A percentile compares a stretch with the other conserved stretches of the same genome.
Evolutionary conservation across 75 land plant species (phyloP).

Genomic region (Picea glauca): DNA sequence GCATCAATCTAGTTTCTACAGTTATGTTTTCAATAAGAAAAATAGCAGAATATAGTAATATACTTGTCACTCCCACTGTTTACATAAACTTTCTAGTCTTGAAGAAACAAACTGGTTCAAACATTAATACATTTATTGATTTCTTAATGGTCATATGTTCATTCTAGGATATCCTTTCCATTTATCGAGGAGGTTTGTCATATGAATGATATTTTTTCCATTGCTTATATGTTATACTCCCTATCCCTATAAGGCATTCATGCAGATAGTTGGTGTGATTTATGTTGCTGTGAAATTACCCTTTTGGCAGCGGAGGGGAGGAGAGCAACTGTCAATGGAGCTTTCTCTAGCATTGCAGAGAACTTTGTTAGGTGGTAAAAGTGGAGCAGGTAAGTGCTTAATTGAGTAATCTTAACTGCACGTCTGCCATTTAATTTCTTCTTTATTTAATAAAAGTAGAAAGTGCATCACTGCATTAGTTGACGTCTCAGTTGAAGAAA

Average conservation of each 20-base stretch:
- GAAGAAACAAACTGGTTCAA: no score
- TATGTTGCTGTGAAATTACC: not conserved
- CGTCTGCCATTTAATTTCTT: not conserved
- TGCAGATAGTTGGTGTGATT: no score
- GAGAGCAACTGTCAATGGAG: slow-evolving; percentile 84
- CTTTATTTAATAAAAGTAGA: not conserved
- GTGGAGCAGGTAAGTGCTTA: slow-evolving; percentile 70
- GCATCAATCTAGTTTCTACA: no score
- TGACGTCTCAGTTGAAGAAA: not conserved
- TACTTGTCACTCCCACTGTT: no score
- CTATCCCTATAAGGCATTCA: not conserved
- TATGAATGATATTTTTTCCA: slow-evolving; percentile 7
- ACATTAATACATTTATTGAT: not conserved
- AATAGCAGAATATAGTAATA: no score
- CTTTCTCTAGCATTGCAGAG: slow-evolving; percentile 76
- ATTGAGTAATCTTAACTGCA: not conserved
- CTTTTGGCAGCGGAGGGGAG: slow-evolving; percentile 75
- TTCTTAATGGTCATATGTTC: not conserved
- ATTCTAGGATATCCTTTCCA: not conserved
- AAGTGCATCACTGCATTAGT: not conserved
- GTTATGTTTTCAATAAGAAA: no score
- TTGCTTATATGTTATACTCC: not conserved
- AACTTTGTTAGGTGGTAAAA: slow-evolving; percentile 80
- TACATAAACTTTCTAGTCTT: no score
- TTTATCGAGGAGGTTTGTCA: slow-evolving; percentile 8